These are phyloP conservation scores for Xylaria sp. DNA, from an alignment of 2,329 filamentous ascomycete species.

Conservation along the genomic window DNA sequence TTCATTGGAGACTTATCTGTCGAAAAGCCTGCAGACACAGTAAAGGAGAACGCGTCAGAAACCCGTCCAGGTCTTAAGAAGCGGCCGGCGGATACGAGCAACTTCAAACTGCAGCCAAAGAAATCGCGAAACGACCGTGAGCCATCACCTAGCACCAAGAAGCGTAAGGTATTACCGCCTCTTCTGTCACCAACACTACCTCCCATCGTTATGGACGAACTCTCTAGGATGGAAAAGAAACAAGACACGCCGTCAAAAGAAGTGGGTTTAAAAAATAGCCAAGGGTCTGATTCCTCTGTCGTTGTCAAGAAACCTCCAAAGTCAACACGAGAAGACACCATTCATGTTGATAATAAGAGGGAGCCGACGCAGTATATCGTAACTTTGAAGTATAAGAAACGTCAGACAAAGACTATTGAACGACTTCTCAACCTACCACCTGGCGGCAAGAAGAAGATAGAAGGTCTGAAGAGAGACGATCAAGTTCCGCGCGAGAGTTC, in stretches of 20 bases:
- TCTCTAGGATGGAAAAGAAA: slow-evolving; percentile 53
- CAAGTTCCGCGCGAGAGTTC: slow-evolving; percentile 51
- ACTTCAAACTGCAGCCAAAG: slow-evolving; percentile 44
- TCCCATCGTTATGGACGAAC: slow-evolving; percentile 61
- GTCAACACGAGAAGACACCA: slow-evolving; percentile 50
- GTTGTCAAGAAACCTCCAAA: slow-evolving; percentile 53
- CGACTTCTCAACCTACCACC: slow-evolving; percentile 59
- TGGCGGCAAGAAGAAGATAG: slow-evolving; percentile 51
- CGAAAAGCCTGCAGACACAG: slow-evolving; percentile 38
- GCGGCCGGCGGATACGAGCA: slow-evolving; percentile 49
- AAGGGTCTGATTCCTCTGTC: slow-evolving; percentile 50
- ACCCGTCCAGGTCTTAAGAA: slow-evolving; percentile 50
- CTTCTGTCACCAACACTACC: slow-evolving; percentile 69
- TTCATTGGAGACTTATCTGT: slow-evolving; percentile 52
- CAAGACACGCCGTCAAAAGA: slow-evolving; percentile 44
- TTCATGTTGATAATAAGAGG: slow-evolving; percentile 50
- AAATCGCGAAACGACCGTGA: slow-evolving; percentile 48
- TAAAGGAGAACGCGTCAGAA: slow-evolving; percentile 42
- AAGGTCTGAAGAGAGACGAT: slow-evolving; percentile 53
- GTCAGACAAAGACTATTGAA: slow-evolving; percentile 57
- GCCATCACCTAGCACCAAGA: slow-evolving; percentile 52
- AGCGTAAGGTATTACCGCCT: slow-evolving; percentile 57
- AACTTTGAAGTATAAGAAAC: slow-evolving; percentile 62
- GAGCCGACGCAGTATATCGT: slow-evolving; percentile 55
- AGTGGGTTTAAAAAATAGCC: slow-evolving; percentile 42